Conservation (phyloP, 768 basidiomycete species). For the Paxillus involutus region DNA sequence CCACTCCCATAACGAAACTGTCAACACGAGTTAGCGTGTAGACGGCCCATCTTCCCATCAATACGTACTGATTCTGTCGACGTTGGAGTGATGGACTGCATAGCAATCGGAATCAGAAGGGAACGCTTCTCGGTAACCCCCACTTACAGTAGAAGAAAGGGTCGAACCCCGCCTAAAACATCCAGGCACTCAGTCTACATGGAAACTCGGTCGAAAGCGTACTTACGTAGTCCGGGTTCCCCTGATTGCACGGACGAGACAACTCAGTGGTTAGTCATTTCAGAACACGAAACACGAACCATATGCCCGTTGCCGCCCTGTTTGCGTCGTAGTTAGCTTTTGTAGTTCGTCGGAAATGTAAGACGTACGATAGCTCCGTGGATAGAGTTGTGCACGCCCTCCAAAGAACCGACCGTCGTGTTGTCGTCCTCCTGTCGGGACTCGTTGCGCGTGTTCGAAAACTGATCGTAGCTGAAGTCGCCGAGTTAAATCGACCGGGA, state of each 20-base stretch:
- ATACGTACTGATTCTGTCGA: slow-evolving; percentile 24
- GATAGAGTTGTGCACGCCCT: slow-evolving; percentile 21
- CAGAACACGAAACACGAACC: slow-evolving; percentile 10
- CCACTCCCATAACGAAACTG: slow-evolving; percentile 32
- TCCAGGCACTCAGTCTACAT: background rate
- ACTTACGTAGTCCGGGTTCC: slow-evolving; percentile 22
- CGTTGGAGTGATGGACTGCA: slow-evolving; percentile 24
- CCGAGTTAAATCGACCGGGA: background rate
- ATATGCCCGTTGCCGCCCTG: slow-evolving; percentile 29
- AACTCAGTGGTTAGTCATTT: background rate
- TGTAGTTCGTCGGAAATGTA: background rate
- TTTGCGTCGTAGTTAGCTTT: background rate
- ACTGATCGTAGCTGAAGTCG: slow-evolving; percentile 25
- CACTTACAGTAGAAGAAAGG: slow-evolving; percentile 26
- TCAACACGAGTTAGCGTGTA: background rate
- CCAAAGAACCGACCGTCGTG: slow-evolving; percentile 18
- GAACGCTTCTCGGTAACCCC: background rate
- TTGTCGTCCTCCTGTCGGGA: slow-evolving; percentile 13
- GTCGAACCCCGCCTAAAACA: slow-evolving; percentile 21
- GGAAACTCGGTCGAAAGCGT: too few species aligned
- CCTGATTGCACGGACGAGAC: slow-evolving; percentile 5
- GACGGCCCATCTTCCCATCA: background rate
- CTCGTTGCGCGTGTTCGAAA: slow-evolving; percentile 22
- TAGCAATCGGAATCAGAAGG: background rate
- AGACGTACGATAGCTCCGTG: slow-evolving; percentile 20